Evolutionary conservation across 352 stramenopile species (phyloP), one percentile per base, ranked within the genome.

Genomic region (Pythium folliculosum): DNA sequence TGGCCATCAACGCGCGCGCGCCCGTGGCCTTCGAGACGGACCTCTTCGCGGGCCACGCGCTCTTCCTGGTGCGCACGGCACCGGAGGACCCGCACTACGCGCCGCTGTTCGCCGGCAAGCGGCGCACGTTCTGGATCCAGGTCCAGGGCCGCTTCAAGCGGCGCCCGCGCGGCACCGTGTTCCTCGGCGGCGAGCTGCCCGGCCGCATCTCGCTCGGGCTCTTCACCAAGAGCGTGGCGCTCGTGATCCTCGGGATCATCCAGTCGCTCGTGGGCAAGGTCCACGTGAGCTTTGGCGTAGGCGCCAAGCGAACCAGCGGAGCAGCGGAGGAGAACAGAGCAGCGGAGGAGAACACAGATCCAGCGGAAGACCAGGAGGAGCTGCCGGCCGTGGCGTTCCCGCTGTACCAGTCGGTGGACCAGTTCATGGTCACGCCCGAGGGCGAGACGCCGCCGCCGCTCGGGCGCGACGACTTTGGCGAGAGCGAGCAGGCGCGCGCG

Each of bases 51-150:
- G 91, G 91, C 5, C 76, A 83, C 38, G 86, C 87, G 44, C 71
- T 91, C 23, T 96, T 97, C 38, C 72, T 97, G 22, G 77, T 96
- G 67, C 87, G 82, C 27, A 95, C 90, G 25, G 35, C 73, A 0
- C 87, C 89, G 0, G 69, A 84, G 32, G 75, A 90, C 44, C 57
- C 80, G 13, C 70, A 72, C 25, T 92, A 88, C 66, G 62, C 66
- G 12, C 63, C 70, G 52, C 72, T 96, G 8, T 94, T 96, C 40
- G 65, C 40, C 8, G 75, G 77, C 45, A 87, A 89, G 35, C 78
- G 81, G 13, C 84, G 88, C 53, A 89, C 86, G 77, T 92, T 96
- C 64, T 96, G 88, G 88, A 94, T 96, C 70, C 88, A 96, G 56
- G 85, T 96, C 10, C 88, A 96, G 56, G 86, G 88, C 22, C 72